Evolutionary conservation across 2,329 filamentous ascomycete species (phyloP).

Genomic region (Verticillium albo-atrum): DNA sequence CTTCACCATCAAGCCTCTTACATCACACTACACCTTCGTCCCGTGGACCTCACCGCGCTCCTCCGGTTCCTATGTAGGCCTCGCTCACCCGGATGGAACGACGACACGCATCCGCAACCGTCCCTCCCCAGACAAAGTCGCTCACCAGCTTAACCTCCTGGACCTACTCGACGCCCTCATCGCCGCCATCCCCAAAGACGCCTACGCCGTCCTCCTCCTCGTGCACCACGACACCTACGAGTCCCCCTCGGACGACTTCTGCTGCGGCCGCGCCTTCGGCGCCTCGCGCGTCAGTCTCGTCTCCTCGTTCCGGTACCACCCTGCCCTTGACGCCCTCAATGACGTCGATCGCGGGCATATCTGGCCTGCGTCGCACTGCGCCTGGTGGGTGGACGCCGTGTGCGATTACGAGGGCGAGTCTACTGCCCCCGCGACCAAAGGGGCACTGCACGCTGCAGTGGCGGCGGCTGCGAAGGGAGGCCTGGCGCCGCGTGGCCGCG

Average conservation of each 20-base stretch:
- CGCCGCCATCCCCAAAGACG: slow-evolving; percentile 48
- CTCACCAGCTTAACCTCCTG: slow-evolving; percentile 51
- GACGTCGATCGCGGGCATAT: slow-evolving; percentile 43
- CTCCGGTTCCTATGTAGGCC: slow-evolving; percentile 34
- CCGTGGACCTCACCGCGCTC: slow-evolving; percentile 34
- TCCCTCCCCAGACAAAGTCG: slow-evolving; percentile 35
- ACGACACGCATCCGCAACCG: slow-evolving; percentile 48
- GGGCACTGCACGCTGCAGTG: slow-evolving; percentile 28
- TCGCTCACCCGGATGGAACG: slow-evolving; percentile 28
- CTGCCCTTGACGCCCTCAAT: slow-evolving; percentile 35
- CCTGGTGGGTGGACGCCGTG: slow-evolving; percentile 37
- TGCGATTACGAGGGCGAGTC: slow-evolving; percentile 16
- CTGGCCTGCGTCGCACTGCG: slow-evolving; percentile 63
- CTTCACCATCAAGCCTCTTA: slow-evolving; percentile 41
- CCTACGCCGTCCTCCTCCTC: slow-evolving; percentile 54
- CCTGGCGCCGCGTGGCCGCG: slow-evolving; percentile 14
- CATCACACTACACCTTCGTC: slow-evolving; percentile 36
- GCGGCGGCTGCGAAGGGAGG: slow-evolving; percentile 19
- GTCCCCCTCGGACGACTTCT: slow-evolving; percentile 61
- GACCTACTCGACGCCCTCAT: slow-evolving; percentile 57
- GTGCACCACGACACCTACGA: slow-evolving; percentile 62
- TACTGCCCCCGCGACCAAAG: neutral
- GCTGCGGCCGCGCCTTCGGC: slow-evolving; percentile 63
- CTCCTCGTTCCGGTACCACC: slow-evolving; percentile 57
- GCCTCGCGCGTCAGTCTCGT: slow-evolving; percentile 59